Base-by-base conservation (phyloP, 352 stramenopile species). In the Globisporangium sylvaticum region DNA sequence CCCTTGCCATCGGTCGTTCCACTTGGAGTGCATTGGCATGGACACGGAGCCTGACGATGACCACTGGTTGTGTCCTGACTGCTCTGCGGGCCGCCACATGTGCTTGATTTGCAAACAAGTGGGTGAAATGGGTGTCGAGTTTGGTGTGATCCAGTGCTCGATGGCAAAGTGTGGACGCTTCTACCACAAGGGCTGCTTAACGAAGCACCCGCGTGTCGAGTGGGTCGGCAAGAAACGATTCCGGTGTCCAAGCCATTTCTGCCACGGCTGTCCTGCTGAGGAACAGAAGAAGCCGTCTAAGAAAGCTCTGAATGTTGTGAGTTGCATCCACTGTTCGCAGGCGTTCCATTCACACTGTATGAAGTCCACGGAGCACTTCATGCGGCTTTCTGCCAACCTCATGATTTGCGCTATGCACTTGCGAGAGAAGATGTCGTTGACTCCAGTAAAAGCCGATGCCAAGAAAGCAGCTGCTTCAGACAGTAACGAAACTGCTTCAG, bases 141-240 rank as follows among this genome's bases (percentile, higher is more conserved):
- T 92, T 72, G 90, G 92, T 39, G 92, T 98, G 8, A 91, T 88
- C 1, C 90, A 96, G 71, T 98, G 92, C 65, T 94, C 90, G 18
- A 89, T 97, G 65, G 87, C 87, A 24, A 97, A 95, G 68, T 98
- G 92, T 64, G 92, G 92, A 20, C 80, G 92, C n/a, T 98, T 97
- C 66, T 97, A 98, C 77, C 92, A 98, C 76, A 90, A 93, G 63
- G 83, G 83, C 7, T 97, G 91, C 58, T 66, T 97, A n/a, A 74
- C 78, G 2, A 86, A 89, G 50, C 78, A 89, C 46, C 64, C 78
- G 22, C 83, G 87, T 4, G 90, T 95, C 9, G 84, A 97, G 58
- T 96, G 89, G 87, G 82, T 95, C 46, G 90, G 86, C 10, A 92
- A 95, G 71, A 92, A 92, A 59, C 79, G 88, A 9, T 97, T 98